These are phyloP conservation scores for Puccinia horiana DNA, from an alignment of 1,284 basidiomycete species.

Conservation along the genomic window DNA sequence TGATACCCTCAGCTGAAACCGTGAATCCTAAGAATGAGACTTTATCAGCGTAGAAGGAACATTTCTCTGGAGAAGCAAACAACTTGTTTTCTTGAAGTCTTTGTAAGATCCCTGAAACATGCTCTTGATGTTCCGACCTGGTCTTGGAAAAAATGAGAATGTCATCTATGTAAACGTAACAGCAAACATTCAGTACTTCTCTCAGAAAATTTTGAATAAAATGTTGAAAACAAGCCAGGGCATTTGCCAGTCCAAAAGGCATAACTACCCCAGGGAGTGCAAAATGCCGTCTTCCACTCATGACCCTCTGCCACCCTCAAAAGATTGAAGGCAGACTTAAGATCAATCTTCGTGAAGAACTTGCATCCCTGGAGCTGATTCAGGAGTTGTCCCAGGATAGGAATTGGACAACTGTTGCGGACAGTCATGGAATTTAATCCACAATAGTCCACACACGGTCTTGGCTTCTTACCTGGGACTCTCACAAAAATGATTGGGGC, in stretches of 20 bases:
- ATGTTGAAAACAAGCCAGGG: slow-evolving; percentile 23
- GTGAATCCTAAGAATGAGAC: slow-evolving; percentile 24
- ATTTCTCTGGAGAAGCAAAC: slow-evolving; percentile 29
- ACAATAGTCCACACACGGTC: slow-evolving; percentile 29
- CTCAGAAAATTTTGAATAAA: slow-evolving; percentile 32
- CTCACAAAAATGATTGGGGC: slow-evolving; percentile 7
- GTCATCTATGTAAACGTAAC: slow-evolving; percentile 44
- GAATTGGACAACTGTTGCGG: slow-evolving; percentile 9
- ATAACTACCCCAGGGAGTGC: slow-evolving; percentile 31
- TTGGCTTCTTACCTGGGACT: background rate
- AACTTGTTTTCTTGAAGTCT: background rate
- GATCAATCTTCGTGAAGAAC: slow-evolving; percentile 26
- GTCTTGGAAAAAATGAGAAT: slow-evolving; percentile 41
- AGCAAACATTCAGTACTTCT: slow-evolving; percentile 25
- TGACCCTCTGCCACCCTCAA: slow-evolving; percentile 14
- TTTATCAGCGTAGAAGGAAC: slow-evolving; percentile 11
- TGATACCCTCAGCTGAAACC: background rate
- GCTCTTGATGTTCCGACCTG: background rate
- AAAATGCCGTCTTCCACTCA: slow-evolving; percentile 30
- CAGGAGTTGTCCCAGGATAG: background rate
- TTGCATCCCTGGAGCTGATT: background rate
- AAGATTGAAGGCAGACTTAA: slow-evolving; percentile 36
- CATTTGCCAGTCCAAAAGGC: slow-evolving; percentile 33
- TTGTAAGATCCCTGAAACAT: background rate
- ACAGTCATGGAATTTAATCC: slow-evolving; percentile 41